Evolutionary conservation across 768 basidiomycete species (phyloP), one percentile per base, ranked within the genome.

Genomic region (Sarcodon aspratus): DNA sequence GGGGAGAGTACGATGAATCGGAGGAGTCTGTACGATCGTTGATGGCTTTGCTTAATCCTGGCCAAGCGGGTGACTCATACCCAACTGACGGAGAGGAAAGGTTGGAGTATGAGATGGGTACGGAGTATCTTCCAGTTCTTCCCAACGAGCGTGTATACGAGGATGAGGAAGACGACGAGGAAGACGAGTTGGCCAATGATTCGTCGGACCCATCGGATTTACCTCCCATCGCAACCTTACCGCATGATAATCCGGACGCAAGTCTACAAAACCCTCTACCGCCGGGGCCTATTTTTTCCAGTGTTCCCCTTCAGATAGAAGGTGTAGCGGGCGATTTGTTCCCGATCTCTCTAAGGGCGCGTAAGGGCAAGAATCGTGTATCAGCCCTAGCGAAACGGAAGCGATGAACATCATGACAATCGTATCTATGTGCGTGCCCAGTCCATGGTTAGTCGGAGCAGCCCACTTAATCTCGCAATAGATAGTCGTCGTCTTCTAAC

Each of bases 21-120:
- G 82, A 77, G 48, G 84, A 85, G 57, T 83, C 82, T 8, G 81
- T 86, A 38, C 77, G 82, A 45, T 82, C 83, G 33, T 79, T 88
- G 48, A 81, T 85, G 36, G 83, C 82, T 2, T 61, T 87, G 44
- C 75, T 87, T 46, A 63, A 61, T 50, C 76, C 80, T 52, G 69
- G 75, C 3, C 72, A 60, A 47, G 44, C 55, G 49, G 50, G 48
- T 38, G 43, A 52, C 45, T 31, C 33, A 48, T 48, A 18, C 55
- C 54, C 17, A 46, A 47, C 2, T 55, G 47, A 44, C 27, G 45
- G 21, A 27, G 21, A 27, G 21, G 21, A 27, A 27, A 7, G 38
- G 44, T 37, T 21, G 38, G 47, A 36, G 9, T 45, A 54, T 53
- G 47, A 53, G 46, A 52, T 43, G 49, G 33, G 35, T 48, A 18